Conservation (phyloP, 164 flowering plant genomes). For the Sedum album region DNA sequence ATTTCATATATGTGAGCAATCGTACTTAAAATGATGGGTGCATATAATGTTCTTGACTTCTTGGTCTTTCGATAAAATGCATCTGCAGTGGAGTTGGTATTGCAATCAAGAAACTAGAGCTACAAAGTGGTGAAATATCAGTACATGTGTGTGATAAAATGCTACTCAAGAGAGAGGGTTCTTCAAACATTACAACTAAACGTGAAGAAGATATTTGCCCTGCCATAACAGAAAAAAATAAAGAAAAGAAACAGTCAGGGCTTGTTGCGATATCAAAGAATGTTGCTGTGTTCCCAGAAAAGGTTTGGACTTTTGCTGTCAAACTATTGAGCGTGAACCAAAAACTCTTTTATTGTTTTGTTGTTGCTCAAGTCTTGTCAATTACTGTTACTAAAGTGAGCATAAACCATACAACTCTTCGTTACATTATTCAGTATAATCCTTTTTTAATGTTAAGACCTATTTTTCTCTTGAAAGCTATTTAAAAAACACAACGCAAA, state of each 20-base stretch:
- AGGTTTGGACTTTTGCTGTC: conserved; percentile 39
- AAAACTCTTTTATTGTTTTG: not conserved
- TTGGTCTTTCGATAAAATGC: conserved; percentile 13
- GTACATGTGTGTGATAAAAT: conserved; percentile 56
- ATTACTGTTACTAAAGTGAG: not conserved
- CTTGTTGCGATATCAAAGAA: conserved; percentile 39
- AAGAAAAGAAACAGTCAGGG: conserved; percentile 30
- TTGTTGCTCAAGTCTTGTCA: not conserved
- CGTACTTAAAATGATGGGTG: not conserved
- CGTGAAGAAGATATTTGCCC: conserved; percentile 23
- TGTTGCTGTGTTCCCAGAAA: conserved; percentile 57
- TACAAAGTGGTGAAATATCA: conserved; percentile 58
- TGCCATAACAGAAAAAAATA: conserved; percentile 20
- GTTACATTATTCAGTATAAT: not conserved
- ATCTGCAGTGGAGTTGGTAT: conserved; percentile 70
- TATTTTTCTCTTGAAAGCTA: not conserved
- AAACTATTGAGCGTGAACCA: not conserved
- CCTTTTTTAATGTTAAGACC: not conserved
- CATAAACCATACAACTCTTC: not conserved
- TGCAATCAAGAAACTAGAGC: conserved; percentile 53
- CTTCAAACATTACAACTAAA: conserved; percentile 25
- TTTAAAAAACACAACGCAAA: not conserved
- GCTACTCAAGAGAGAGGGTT: conserved; percentile 34
- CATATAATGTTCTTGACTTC: conserved; percentile 5
- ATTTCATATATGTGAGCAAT: not conserved